A percentile compares a stretch with the other conserved stretches of the same genome.
phyloP scores from a whole-genome alignment of 1,284 basidiomycete species.

The Ustilago cynodontis region DNA sequence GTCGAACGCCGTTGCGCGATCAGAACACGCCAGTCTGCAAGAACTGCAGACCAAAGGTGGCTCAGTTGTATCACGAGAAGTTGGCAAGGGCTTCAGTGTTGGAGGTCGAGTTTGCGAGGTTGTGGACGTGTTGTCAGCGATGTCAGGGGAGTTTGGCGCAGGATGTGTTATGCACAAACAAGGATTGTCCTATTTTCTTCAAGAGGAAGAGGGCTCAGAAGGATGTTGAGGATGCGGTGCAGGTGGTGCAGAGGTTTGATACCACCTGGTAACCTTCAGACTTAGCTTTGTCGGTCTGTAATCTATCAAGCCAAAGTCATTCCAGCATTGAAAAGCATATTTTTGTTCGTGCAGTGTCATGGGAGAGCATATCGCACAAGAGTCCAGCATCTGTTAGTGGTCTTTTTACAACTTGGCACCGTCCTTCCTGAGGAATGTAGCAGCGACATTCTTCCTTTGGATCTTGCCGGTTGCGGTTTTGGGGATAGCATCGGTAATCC shows the following conservation, averaged over 20 bases:
- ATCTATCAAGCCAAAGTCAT: neutral
- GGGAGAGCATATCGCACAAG: neutral
- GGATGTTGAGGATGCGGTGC: constrained; percentile 61
- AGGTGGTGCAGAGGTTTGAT: constrained; percentile 62
- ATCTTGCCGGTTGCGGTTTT: constrained; percentile 70
- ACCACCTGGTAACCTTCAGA: constrained; percentile 41
- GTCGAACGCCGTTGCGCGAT: constrained; percentile 66
- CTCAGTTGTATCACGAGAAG: constrained; percentile 68
- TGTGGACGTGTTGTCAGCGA: constrained; percentile 70
- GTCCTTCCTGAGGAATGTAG: constrained; percentile 56
- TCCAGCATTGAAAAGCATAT: neutral
- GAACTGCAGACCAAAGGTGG: constrained; percentile 62
- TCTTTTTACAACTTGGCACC: constrained; percentile 47
- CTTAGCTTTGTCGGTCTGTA: neutral
- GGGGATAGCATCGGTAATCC: constrained; percentile 69
- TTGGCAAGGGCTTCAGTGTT: constrained; percentile 55
- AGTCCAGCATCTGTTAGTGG: neutral
- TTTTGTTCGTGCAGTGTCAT: neutral
- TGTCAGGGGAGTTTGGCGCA: constrained; percentile 71
- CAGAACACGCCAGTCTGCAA: constrained; percentile 65
- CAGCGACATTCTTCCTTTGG: constrained; percentile 65
- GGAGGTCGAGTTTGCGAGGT: constrained; percentile 66
- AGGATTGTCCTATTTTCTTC: constrained; percentile 98
- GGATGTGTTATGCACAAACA: constrained; percentile 96
- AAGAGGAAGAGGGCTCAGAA: constrained; percentile 75